A percentile compares a stretch with the other conserved stretches of the same genome.
Evolutionary conservation across 2,329 filamentous ascomycete species (phyloP).

Genomic region (Exserohilum turcica): DNA sequence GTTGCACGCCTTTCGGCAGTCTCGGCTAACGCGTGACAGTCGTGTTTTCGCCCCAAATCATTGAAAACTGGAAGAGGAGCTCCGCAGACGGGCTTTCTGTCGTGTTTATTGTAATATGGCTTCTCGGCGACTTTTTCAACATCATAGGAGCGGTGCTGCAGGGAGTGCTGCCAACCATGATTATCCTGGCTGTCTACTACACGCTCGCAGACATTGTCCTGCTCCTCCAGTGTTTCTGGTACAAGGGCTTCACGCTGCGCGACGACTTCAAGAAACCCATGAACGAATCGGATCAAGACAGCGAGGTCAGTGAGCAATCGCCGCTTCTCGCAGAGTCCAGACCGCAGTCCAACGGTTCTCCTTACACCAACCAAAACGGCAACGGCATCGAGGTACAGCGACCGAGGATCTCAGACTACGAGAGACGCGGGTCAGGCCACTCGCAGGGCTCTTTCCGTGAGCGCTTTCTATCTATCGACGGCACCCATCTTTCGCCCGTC

Average conservation of each 20-base stretch:
- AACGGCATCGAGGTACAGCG: slow-evolving; percentile 28
- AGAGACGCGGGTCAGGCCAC: slow-evolving; percentile 38
- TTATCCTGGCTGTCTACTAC: slow-evolving; percentile 92
- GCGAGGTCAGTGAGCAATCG: slow-evolving; percentile 45
- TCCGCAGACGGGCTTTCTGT: slow-evolving; percentile 89
- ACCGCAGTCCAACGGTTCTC: slow-evolving; percentile 30
- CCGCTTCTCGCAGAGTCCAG: slow-evolving; percentile 40
- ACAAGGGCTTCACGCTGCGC: slow-evolving; percentile 71
- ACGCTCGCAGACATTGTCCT: slow-evolving; percentile 90
- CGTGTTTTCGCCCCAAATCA: slow-evolving; percentile 95
- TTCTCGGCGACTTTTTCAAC: slow-evolving; percentile 94
- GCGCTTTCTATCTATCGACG: slow-evolving; percentile 63
- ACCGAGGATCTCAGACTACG: slow-evolving; percentile 46
- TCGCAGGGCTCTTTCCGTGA: slow-evolving; percentile 49
- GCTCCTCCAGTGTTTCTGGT: slow-evolving; percentile 91
- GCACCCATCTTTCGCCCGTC: slow-evolving; percentile 75
- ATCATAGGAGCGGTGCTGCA: slow-evolving; percentile 91
- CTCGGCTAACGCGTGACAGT: slow-evolving; percentile 49
- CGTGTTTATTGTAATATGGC: slow-evolving; percentile 91
- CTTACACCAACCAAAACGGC: slow-evolving; percentile 21
- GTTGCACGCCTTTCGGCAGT: background rate
- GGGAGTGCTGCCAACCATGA: slow-evolving; percentile 92
- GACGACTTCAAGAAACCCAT: slow-evolving; percentile 39
- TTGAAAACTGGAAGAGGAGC: slow-evolving; percentile 85
- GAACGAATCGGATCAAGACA: slow-evolving; percentile 26